phyloP scores from a whole-genome alignment of 1,139 yeast genomes.

The Yamadazyma aaseri region DNA sequence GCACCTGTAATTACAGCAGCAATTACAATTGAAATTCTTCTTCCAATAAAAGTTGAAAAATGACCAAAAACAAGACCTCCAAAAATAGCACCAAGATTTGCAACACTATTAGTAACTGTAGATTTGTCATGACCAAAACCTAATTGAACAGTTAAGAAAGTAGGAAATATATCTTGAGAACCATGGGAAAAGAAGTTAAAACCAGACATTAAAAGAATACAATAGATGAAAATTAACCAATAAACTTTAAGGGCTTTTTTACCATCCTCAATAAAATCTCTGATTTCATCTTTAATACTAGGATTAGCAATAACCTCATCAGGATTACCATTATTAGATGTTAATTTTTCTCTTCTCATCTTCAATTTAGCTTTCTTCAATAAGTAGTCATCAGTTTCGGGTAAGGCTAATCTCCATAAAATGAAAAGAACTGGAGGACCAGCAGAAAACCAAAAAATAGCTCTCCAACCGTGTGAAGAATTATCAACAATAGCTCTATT shows the following conservation, averaged over 20 bases:
- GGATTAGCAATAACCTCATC: conserved; percentile 8
- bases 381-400: conserved; percentile 39
- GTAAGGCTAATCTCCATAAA: conserved; percentile 33
- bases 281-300: conserved; percentile 10
- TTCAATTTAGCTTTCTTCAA: conserved; percentile 23
- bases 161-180: conserved; percentile 40
- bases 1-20: conserved; percentile 70
- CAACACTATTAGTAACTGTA: conserved; percentile 38
- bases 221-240: conserved; percentile 39
- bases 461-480: conserved; percentile 30
- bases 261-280: conserved; percentile 19
- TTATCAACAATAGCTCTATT: conserved; percentile 33
- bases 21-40: conserved; percentile 39
- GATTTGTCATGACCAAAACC: conserved; percentile 26
- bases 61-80: conserved; percentile 40
- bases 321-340: conserved; percentile 5
- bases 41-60: conserved; percentile 33
- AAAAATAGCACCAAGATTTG: conserved; percentile 37
- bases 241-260: conserved; percentile 31
- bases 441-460: conserved; percentile 43
- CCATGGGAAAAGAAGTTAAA: conserved; percentile 43
- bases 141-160: conserved; percentile 32
- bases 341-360: conserved; percentile 10
- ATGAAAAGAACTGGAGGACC: conserved; percentile 41
- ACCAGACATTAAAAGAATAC: conserved; percentile 42